Conservation (phyloP, 306 rosid genomes). For the Castanea mollissima region DNA sequence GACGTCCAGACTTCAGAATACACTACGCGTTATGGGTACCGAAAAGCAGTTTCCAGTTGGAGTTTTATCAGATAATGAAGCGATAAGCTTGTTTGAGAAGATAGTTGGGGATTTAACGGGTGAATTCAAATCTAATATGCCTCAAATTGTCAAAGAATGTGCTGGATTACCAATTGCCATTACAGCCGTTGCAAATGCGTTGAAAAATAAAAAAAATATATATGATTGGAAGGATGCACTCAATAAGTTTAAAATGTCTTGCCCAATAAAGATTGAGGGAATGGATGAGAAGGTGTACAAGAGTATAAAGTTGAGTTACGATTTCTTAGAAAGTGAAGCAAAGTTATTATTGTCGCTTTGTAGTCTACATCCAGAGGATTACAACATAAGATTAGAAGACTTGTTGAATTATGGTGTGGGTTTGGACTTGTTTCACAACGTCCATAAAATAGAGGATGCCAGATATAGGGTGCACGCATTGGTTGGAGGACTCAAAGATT, state of each 20-base stretch:
- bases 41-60: background rate
- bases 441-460: background rate
- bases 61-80: background rate
- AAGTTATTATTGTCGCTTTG: background rate
- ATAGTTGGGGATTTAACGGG: background rate
- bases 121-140: too few relatives aligned
- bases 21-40: background rate
- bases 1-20: background rate
- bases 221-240: background rate
- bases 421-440: background rate
- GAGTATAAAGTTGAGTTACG: background rate
- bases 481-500: background rate
- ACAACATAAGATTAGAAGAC: rapidly evolving
- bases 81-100: background rate
- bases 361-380: background rate
- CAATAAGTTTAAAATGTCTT: background rate
- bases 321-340: background rate
- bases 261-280: background rate
- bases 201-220: background rate
- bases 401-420: background rate
- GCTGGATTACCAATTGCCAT: background rate
- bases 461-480: background rate
- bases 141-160: background rate
- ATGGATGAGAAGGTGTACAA: background rate
- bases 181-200: background rate